phyloP scores from a whole-genome alignment of 345 rosid genomes.

The Heritiera littoralis region DNA sequence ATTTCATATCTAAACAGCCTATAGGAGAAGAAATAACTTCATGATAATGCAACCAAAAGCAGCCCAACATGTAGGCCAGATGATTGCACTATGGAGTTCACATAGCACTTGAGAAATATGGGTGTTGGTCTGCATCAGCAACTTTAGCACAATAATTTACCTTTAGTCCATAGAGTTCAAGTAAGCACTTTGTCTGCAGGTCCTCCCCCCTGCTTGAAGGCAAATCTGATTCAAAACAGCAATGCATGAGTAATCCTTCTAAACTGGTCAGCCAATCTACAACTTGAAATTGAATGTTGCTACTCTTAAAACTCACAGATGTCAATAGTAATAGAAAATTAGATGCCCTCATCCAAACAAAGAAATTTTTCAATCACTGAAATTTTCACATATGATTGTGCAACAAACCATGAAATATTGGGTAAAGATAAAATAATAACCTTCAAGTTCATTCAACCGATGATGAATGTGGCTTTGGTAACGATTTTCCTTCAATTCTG shows the following conservation, averaged over 20 bases:
- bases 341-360: neutral
- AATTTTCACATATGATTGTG: neutral
- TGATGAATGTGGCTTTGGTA: constrained; percentile 59
- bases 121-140: neutral
- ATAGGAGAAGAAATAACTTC: neutral
- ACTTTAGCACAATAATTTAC: constrained; percentile 39
- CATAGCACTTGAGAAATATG: constrained; percentile 8
- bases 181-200: constrained; percentile 85
- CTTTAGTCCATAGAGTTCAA: constrained; percentile 93
- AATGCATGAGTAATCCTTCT: constrained; percentile 21
- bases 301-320: constrained; percentile 9
- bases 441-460: constrained; percentile 86
- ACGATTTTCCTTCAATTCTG: constrained; percentile 53
- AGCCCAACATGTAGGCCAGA: neutral
- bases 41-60: neutral
- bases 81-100: neutral
- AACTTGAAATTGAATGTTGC: neutral
- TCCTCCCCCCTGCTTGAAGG: constrained; percentile 94
- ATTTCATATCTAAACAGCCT: neutral
- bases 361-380: neutral
- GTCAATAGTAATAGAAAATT: neutral
- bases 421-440: constrained; percentile 37
- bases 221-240: constrained; percentile 58
- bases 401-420: neutral
- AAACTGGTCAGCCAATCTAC: neutral